A percentile compares a stretch with the other conserved stretches of the same genome.
Conservation (phyloP, 2,329 filamentous ascomycete species). For the Teratosphaeria destructans region DNA sequence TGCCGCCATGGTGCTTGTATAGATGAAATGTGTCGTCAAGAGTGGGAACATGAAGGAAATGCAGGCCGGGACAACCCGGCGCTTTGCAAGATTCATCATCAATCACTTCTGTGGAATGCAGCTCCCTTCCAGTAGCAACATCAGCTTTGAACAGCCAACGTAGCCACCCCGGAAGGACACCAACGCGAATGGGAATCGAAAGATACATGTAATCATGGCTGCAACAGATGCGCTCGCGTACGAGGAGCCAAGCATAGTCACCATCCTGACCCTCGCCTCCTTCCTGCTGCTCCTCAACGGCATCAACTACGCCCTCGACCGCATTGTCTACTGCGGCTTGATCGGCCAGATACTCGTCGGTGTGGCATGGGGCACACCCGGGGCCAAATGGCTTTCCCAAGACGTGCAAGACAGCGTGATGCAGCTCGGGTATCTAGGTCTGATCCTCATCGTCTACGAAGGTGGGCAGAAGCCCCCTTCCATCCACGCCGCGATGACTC, state of each 20-base stretch:
- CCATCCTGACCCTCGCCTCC: conserved; percentile 49
- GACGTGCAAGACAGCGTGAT: conserved; percentile 47
- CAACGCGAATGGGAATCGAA: too few relatives aligned
- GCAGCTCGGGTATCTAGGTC: conserved; percentile 60
- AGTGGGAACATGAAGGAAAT: background rate
- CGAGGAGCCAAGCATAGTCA: conserved; percentile 35
- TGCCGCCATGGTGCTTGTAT: too few relatives aligned
- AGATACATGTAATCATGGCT: too few relatives aligned
- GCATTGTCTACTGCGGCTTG: conserved; percentile 25
- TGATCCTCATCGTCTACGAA: conserved; percentile 65
- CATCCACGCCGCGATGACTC: background rate
- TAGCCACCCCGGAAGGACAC: background rate
- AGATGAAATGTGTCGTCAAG: too few relatives aligned
- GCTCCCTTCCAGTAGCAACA: background rate
- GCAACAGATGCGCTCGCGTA: conserved; percentile 9
- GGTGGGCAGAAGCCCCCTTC: conserved; percentile 29
- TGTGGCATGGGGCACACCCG: conserved; percentile 59
- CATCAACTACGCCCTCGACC: conserved; percentile 14
- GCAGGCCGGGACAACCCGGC: background rate
- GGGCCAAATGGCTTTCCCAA: conserved; percentile 47
- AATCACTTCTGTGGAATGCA: background rate
- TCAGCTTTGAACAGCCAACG: background rate
- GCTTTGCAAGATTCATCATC: background rate
- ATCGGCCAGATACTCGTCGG: conserved; percentile 63
- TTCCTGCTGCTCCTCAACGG: conserved; percentile 39